A percentile compares a stretch with the other conserved stretches of the same genome.
phyloP scores from a whole-genome alignment of 2,329 filamentous ascomycete species.

The Rutstroemia sp. region DNA sequence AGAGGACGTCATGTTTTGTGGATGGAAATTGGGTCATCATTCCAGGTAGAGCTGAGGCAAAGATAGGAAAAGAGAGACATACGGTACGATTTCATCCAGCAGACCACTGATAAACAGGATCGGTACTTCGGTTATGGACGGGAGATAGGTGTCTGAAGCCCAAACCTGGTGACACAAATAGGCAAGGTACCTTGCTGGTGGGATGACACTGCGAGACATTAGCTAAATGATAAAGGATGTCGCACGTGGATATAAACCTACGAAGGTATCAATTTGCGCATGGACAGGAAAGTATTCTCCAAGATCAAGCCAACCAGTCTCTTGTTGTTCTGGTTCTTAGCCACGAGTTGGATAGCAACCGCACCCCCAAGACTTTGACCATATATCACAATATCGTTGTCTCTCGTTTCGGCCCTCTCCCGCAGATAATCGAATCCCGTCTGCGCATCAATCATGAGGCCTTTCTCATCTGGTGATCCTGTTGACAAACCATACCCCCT shows the following conservation, averaged over 20 bases:
- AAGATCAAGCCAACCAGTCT: slow-evolving; percentile 82
- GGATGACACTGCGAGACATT: slow-evolving; percentile 56
- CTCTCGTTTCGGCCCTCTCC: slow-evolving; percentile 68
- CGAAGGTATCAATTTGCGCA: slow-evolving; percentile 89
- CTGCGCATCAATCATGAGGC: slow-evolving; percentile 82
- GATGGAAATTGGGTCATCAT: slow-evolving; percentile 53
- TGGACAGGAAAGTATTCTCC: slow-evolving; percentile 94
- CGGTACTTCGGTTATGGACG: slow-evolving; percentile 72
- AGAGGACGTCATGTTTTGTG: slow-evolving; percentile 51
- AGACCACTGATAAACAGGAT: slow-evolving; percentile 87
- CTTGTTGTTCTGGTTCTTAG: slow-evolving; percentile 71
- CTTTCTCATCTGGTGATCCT: slow-evolving; percentile 80
- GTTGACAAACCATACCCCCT: slow-evolving; percentile 90
- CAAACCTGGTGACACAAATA: slow-evolving; percentile 92
- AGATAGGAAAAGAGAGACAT: slow-evolving; percentile 37
- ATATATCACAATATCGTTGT: slow-evolving; percentile 77
- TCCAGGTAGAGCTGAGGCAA: slow-evolving; percentile 15
- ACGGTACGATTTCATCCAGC: slow-evolving; percentile 95
- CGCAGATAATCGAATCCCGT: slow-evolving; percentile 85
- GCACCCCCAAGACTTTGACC: slow-evolving; percentile 93
- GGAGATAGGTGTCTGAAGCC: slow-evolving; percentile 76
- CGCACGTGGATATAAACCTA: slow-evolving; percentile 30
- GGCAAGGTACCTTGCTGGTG: slow-evolving; percentile 81
- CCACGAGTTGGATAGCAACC: slow-evolving; percentile 76
- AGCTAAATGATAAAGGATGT: not conserved